A percentile compares a stretch with the other conserved stretches of the same genome.
These are phyloP conservation scores for Epichloe amarillans DNA, from an alignment of 2,329 filamentous ascomycete genomes.

Conservation along the genomic window DNA sequence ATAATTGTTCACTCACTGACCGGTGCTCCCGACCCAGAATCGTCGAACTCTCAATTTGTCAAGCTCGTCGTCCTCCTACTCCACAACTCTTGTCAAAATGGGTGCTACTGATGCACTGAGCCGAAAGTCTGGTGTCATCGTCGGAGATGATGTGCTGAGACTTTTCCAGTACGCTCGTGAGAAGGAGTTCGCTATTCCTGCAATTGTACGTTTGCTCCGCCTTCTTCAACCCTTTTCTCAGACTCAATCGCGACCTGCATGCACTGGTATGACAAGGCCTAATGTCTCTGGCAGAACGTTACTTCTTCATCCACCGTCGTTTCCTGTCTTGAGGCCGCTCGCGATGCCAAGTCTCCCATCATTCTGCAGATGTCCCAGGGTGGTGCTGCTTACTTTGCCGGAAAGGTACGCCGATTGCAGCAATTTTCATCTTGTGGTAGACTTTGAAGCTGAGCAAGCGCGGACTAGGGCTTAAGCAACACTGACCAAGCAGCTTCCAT, in stretches of 20 bases:
- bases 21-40: neutral
- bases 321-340: conserved; percentile 83
- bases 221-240: neutral
- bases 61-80: neutral
- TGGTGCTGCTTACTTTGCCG: conserved; percentile 84
- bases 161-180: conserved; percentile 87
- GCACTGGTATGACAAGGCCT: neutral
- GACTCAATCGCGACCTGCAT: conserved; percentile 1
- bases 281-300: conserved; percentile 47
- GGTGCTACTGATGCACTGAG: conserved; percentile 29
- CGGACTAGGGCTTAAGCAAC: conserved; percentile 56
- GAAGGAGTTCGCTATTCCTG: conserved; percentile 78
- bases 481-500: conserved; percentile 75
- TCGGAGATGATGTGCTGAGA: conserved; percentile 38
- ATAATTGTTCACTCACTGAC: neutral
- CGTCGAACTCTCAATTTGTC: neutral
- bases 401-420: conserved; percentile 44
- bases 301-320: conserved; percentile 74
- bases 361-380: conserved; percentile 91
- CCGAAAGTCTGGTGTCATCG: conserved; percentile 41
- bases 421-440: neutral
- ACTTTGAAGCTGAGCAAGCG: neutral
- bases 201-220: conserved; percentile 35
- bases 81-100: conserved; percentile 14
- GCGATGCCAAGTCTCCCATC: conserved; percentile 81